A percentile compares a stretch with the other conserved stretches of the same genome.
phyloP scores from a whole-genome alignment of 2,329 filamentous ascomycete species.

The Daldinia sp. region DNA sequence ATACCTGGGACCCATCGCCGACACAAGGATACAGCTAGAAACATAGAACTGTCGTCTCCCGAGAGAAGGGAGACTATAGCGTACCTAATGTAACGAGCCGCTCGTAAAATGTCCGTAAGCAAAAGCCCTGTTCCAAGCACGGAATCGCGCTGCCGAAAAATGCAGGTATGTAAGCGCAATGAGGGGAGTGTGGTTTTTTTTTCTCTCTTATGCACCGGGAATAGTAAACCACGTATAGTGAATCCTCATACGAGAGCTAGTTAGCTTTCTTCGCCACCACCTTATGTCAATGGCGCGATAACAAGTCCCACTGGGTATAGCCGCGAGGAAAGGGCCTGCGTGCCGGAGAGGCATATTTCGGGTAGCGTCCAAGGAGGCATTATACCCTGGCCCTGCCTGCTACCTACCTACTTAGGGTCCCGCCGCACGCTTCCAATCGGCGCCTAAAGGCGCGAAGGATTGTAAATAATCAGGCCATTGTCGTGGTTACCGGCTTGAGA shows the following conservation, averaged over 20 bases:
- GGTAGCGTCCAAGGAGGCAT: neutral
- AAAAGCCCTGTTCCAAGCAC: constrained; percentile 11
- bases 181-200: constrained; percentile 15
- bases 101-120: constrained; percentile 16
- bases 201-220: constrained; percentile 18
- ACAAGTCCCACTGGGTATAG: constrained; percentile 1
- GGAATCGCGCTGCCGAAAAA: constrained; percentile 25
- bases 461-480: constrained; percentile 26
- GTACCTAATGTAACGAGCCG: constrained; percentile 11
- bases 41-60: constrained; percentile 4
- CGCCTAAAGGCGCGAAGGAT: constrained; percentile 18
- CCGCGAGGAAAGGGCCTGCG: neutral
- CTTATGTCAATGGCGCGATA: constrained; percentile 13
- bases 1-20: constrained; percentile 17
- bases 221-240: constrained; percentile 9
- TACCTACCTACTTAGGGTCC: too few species aligned
- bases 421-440: constrained; percentile 19
- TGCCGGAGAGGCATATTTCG: constrained; percentile 1
- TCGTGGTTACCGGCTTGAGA: constrained; percentile 3
- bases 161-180: constrained; percentile 1
- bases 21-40: constrained; percentile 3
- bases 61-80: constrained; percentile 17
- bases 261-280: constrained; percentile 10
- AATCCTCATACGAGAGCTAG: constrained; percentile 9
- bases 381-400: constrained; percentile 7